These are phyloP conservation scores for Rubroboletus pulcherrimus DNA, from an alignment of 768 basidiomycete genomes.

Conservation along the genomic window DNA sequence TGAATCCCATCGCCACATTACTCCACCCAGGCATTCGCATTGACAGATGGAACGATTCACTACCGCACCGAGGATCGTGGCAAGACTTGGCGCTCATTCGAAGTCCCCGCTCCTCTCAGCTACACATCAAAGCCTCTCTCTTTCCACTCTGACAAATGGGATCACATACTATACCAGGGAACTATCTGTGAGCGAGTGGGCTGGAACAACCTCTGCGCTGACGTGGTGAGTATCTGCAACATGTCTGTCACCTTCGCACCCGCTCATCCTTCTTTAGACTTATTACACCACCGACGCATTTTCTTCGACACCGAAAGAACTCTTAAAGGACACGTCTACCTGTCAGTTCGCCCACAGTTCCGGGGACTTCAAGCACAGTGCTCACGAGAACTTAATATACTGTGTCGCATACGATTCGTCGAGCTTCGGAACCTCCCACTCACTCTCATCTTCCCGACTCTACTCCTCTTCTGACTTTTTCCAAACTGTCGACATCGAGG, in stretches of 20 bases:
- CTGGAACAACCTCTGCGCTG: conserved; percentile 61
- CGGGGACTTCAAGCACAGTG: conserved; percentile 75
- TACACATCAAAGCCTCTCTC: conserved; percentile 63
- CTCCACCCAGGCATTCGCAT: conserved; percentile 70
- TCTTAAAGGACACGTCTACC: conserved; percentile 67
- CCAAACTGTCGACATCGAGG: conserved; percentile 58
- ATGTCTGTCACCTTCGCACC: not conserved
- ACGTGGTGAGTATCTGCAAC: conserved; percentile 48
- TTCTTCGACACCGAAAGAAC: conserved; percentile 47
- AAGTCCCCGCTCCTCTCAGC: conserved; percentile 49
- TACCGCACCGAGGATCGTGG: conserved; percentile 89
- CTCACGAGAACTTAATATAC: conserved; percentile 73
- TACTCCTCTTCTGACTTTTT: conserved; percentile 89
- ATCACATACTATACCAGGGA: conserved; percentile 78
- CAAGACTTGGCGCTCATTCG: conserved; percentile 80
- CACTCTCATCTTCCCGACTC: conserved; percentile 60
- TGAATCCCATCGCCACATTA: not conserved
- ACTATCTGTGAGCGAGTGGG: conserved; percentile 52
- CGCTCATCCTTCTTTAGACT: conserved; percentile 48
- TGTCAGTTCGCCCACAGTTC: conserved; percentile 92
- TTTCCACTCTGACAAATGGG: conserved; percentile 84
- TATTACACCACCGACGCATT: conserved; percentile 89
- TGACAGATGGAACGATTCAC: conserved; percentile 72
- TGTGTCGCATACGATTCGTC: conserved; percentile 83
- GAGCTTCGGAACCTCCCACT: conserved; percentile 38